These are phyloP conservation scores for Xanthoparmelia taractica DNA, from an alignment of 495 filamentous ascomycete species.

Conservation along the genomic window DNA sequence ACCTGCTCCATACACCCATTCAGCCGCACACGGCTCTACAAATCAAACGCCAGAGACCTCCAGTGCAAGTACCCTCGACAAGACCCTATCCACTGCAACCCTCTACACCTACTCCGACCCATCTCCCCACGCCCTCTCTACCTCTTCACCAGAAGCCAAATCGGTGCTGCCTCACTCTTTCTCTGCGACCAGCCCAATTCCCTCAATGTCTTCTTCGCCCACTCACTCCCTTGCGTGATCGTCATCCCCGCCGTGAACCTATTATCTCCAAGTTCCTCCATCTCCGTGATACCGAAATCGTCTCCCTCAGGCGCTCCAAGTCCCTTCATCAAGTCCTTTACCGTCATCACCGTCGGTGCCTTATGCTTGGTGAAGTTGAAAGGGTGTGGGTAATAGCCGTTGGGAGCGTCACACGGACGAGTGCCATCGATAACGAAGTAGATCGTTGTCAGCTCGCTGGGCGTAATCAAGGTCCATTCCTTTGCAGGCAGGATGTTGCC, in stretches of 20 bases:
- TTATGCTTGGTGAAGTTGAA: constrained; percentile 5
- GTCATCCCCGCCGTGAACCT: constrained; percentile 19
- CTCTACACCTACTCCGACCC: background rate
- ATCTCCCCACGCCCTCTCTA: background rate
- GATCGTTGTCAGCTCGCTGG: constrained; percentile 2
- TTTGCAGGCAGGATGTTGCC: background rate
- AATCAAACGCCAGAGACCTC: background rate
- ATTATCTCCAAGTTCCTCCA: constrained; percentile 23
- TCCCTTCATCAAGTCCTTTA: constrained; percentile 21
- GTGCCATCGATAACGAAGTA: constrained; percentile 15
- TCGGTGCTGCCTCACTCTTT: background rate
- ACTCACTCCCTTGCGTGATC: constrained; percentile 14
- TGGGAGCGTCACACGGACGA: constrained; percentile 15
- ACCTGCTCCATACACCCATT: background rate
- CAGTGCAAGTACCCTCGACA: background rate
- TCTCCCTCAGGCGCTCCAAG: constrained; percentile 2
- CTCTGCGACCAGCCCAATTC: background rate
- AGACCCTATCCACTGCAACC: background rate
- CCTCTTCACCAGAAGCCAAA: background rate
- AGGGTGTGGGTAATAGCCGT: background rate
- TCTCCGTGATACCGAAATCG: constrained; percentile 17
- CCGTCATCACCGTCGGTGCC: constrained; percentile 13
- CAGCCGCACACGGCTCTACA: background rate
- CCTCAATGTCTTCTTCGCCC: background rate
- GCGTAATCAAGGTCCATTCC: constrained; percentile 2